Conservation (phyloP, 192 early-diverging fungal genomes). For the Linnemannia hyalina region DNA sequence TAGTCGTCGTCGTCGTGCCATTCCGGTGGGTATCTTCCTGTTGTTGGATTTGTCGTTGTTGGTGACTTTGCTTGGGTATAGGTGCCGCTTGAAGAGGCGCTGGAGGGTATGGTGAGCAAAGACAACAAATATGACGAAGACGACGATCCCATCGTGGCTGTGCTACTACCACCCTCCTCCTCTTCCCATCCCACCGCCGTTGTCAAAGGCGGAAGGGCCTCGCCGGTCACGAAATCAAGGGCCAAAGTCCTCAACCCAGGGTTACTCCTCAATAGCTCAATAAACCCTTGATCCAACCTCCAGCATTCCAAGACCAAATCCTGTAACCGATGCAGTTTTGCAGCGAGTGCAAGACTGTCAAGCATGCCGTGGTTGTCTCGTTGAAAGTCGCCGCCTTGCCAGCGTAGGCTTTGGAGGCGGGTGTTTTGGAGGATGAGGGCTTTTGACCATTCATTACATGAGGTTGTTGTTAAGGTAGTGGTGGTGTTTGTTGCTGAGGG, state of each 20-base stretch:
- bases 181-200: too few species aligned
- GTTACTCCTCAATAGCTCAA: conserved; percentile 10
- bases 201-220: neutral
- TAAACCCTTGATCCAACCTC: conserved; percentile 13
- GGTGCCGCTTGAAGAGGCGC: neutral
- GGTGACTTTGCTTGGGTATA: neutral
- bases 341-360: conserved; percentile 16
- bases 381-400: conserved; percentile 30
- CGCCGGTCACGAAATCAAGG: conserved; percentile 26
- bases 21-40: conserved; percentile 3
- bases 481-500: neutral
- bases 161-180: too few species aligned
- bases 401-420: conserved; percentile 21
- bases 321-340: conserved; percentile 6
- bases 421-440: conserved; percentile 23
- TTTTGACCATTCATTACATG: conserved; percentile 9
- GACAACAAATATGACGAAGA: neutral
- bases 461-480: neutral
- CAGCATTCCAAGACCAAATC: conserved; percentile 32
- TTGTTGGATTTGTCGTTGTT: neutral
- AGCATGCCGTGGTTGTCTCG: conserved; percentile 27
- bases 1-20: neutral
- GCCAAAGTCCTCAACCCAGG: conserved; percentile 13
- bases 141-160: neutral
- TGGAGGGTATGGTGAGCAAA: neutral